Evolutionary conservation across 2,329 filamentous ascomycete species (phyloP), one percentile per base, ranked within the genome.

Genomic region (Colletotrichum caudatum): DNA sequence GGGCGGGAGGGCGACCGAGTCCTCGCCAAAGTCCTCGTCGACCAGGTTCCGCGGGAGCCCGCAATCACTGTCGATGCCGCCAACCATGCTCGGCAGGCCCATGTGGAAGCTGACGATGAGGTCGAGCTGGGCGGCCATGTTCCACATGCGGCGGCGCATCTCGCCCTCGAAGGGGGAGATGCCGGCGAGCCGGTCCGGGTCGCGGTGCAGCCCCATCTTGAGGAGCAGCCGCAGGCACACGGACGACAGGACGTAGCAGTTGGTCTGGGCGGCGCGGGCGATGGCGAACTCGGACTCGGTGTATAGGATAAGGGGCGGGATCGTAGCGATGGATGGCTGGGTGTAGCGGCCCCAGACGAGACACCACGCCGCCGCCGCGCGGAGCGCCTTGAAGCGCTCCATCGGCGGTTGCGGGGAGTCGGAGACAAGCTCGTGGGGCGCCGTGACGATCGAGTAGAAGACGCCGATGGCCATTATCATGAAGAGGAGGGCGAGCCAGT

Each of bases 21-120:
- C 80, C 77, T 89, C 86, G 72, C 84, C 84, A 74, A 93, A 91
- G 76, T 93, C 91, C 41, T 89, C 87, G 77, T 93, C 91, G 64
- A 88, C 84, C 41, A 93, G 78, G 77, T 93, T 92, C 41, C 84
- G 83, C 20, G 91, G 91, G 26, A 89, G 78, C 1, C 84, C 81
- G 0, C 89, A 91, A 76, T 93, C 91, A 58, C 86, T 88, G 71
- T 92, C 90, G 46, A 90, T 87, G 33, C 86, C 83, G 68, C 89
- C 85, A 56, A 92, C 84, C 88, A 92, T 91, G 76, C 86, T 86
- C 2, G 91, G 91, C 65, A 93, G 82, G 2, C 91, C 91, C 71
- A 92, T 85, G 76, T 93, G 90, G 76, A 92, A 92, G 1, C 89
- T 88, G 35, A 91, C 89, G 5, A 93, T 79, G 3, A 90, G 79